These are phyloP conservation scores for Paecilomyces dactylethromorphus DNA, from an alignment of 2,329 filamentous ascomycete genomes.

Conservation along the genomic window DNA sequence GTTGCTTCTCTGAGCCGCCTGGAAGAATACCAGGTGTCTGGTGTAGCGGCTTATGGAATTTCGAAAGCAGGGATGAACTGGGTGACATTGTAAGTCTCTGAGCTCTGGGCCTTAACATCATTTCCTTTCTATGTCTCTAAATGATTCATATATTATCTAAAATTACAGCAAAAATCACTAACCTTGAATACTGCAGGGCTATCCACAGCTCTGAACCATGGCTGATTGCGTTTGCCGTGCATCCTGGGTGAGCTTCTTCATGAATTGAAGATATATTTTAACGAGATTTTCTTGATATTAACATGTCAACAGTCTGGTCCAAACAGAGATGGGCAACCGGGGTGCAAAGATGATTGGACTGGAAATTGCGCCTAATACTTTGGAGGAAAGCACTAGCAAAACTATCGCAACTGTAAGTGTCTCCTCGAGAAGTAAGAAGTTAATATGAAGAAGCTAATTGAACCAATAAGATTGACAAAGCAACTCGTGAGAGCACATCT, in stretches of 20 bases:
- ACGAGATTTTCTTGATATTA: not conserved
- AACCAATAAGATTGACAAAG: conserved; percentile 12
- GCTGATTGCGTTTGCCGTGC: conserved; percentile 12
- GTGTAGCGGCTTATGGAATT: not conserved
- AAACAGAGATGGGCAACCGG: conserved; percentile 16
- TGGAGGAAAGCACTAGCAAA: conserved; percentile 12
- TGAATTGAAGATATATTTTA: too few species aligned
- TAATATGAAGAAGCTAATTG: conserved; percentile 2
- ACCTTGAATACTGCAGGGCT: not conserved
- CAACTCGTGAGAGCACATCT: conserved; percentile 6
- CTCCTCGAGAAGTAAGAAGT: not conserved
- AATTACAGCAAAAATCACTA: not conserved
- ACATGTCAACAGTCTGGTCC: conserved; percentile 11
- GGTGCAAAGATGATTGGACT: conserved; percentile 10
- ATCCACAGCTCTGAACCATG: conserved; percentile 1
- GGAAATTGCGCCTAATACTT: conserved; percentile 11
- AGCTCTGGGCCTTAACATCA: too few species aligned
- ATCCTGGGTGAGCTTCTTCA: conserved; percentile 9
- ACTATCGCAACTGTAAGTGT: not conserved
- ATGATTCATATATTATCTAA: not conserved
- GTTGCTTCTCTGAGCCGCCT: not conserved
- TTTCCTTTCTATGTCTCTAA: not conserved
- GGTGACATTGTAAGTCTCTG: not conserved
- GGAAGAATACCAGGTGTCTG: not conserved
- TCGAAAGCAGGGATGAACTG: not conserved